These are phyloP conservation scores for Cichorium intybus DNA, from an alignment of 140 eudicot species.

Conservation along the genomic window DNA sequence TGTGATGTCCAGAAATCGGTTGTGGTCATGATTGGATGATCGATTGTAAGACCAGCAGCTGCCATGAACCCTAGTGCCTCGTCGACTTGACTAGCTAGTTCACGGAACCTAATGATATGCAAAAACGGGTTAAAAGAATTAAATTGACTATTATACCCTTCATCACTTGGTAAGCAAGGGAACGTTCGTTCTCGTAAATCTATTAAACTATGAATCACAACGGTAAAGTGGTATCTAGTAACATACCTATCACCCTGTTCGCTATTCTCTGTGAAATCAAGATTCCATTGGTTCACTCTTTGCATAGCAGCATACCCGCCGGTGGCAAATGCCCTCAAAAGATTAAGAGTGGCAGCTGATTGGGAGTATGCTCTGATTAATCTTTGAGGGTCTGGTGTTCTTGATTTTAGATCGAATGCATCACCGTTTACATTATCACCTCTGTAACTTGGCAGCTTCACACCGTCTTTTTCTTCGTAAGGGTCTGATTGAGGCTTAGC, in stretches of 20 bases:
- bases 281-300: conserved; percentile 52
- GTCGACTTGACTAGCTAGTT: conserved; percentile 66
- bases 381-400: conserved; percentile 83
- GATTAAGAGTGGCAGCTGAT: conserved; percentile 69
- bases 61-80: conserved; percentile 84
- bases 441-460: conserved; percentile 79
- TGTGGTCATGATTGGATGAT: conserved; percentile 65
- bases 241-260: conserved; percentile 81
- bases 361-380: conserved; percentile 81
- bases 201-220: neutral
- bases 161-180: neutral
- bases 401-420: conserved; percentile 63
- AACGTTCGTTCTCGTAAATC: neutral
- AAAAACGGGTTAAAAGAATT: neutral
- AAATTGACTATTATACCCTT: neutral
- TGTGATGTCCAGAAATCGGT: conserved; percentile 89
- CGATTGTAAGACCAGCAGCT: conserved; percentile 67
- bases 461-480: conserved; percentile 73
- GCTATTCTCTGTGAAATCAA: conserved; percentile 69
- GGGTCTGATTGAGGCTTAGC: conserved; percentile 51
- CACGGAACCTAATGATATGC: conserved; percentile 48
- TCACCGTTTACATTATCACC: conserved; percentile 86
- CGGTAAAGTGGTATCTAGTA: neutral
- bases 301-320: conserved; percentile 49
- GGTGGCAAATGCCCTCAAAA: conserved; percentile 72